Conservation (phyloP, 345 rosid species). For the Mercurialis annua region DNA sequence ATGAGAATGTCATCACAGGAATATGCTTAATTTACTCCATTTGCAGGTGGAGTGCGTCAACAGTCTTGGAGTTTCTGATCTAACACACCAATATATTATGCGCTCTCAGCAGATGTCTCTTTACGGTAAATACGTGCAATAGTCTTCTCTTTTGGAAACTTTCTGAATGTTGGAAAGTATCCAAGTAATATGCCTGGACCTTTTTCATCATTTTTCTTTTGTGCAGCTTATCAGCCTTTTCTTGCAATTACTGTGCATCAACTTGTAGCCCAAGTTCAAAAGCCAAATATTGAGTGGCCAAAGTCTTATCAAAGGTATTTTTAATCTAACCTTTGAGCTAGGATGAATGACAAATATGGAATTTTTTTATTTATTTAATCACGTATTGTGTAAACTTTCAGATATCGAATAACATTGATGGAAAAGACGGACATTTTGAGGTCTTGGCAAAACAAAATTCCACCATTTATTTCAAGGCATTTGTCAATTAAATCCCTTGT, state of each 20-base stretch:
- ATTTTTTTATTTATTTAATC: constrained; percentile 17
- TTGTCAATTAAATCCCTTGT: constrained; percentile 61
- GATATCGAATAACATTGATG: constrained; percentile 58
- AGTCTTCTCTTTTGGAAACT: neutral
- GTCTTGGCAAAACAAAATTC: constrained; percentile 71
- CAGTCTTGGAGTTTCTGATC: constrained; percentile 69
- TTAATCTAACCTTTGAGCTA: constrained; percentile 17
- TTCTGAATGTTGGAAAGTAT: constrained; percentile 7
- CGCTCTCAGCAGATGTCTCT: constrained; percentile 73
- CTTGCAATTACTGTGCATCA: constrained; percentile 61
- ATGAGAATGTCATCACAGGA: constrained; percentile 6
- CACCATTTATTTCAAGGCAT: constrained; percentile 80
- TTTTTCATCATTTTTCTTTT: constrained; percentile 6
- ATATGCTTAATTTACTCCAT: constrained; percentile 23
- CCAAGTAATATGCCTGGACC: constrained; percentile 1
- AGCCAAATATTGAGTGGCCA: constrained; percentile 88
- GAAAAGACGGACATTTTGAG: constrained; percentile 65
- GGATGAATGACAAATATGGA: constrained; percentile 7
- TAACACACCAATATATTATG: constrained; percentile 58
- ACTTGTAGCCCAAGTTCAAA: constrained; percentile 74
- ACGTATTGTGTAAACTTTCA: constrained; percentile 35
- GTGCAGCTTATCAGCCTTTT: constrained; percentile 69
- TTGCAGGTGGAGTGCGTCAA: constrained; percentile 73
- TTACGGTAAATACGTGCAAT: constrained; percentile 43
- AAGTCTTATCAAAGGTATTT: constrained; percentile 75